Evolutionary conservation across 1,284 basidiomycete genomes (phyloP).

Genomic region (Malassezia cuniculi): DNA sequence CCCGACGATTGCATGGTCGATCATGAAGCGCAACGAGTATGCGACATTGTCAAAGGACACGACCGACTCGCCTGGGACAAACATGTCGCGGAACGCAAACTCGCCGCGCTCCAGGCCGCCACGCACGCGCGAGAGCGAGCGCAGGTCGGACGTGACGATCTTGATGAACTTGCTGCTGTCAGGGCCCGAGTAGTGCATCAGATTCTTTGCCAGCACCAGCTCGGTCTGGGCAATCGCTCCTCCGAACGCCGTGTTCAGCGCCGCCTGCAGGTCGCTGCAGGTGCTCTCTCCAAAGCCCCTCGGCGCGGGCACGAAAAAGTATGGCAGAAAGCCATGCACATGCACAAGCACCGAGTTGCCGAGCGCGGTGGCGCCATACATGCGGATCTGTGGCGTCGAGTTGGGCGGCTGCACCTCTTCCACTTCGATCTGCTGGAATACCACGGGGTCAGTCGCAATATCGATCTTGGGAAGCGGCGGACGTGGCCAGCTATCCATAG

Average conservation of each 20-base stretch:
- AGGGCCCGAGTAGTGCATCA: conserved; percentile 38
- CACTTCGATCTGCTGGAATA: conserved; percentile 44
- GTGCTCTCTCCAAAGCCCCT: conserved; percentile 31
- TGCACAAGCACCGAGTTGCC: conserved; percentile 41
- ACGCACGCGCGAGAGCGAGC: conserved; percentile 30
- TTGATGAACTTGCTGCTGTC: conserved; percentile 41
- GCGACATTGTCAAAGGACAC: conserved; percentile 43
- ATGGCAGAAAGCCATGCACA: conserved; percentile 42
- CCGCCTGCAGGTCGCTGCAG: conserved; percentile 29
- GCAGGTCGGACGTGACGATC: conserved; percentile 31
- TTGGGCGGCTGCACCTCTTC: conserved; percentile 33
- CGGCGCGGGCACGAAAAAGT: conserved; percentile 42
- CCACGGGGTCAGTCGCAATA: conserved; percentile 3
- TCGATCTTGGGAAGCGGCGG: no score
- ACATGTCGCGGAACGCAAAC: conserved; percentile 36
- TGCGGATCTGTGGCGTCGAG: conserved; percentile 33
- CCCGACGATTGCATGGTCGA: conserved; percentile 40
- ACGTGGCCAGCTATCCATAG: no score
- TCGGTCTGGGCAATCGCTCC: conserved; percentile 23
- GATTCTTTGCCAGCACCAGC: conserved; percentile 32
- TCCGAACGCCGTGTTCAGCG: conserved; percentile 20
- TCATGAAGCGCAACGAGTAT: conserved; percentile 44
- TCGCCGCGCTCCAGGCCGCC: conserved; percentile 41
- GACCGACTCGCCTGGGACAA: conserved; percentile 29
- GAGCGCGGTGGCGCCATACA: conserved; percentile 36